Percentiles rank a stretch among this genome's conserved stretches.
Evolutionary conservation across 495 filamentous ascomycete genomes (phyloP).

Genomic region (Talaromyces trachyspermus): DNA sequence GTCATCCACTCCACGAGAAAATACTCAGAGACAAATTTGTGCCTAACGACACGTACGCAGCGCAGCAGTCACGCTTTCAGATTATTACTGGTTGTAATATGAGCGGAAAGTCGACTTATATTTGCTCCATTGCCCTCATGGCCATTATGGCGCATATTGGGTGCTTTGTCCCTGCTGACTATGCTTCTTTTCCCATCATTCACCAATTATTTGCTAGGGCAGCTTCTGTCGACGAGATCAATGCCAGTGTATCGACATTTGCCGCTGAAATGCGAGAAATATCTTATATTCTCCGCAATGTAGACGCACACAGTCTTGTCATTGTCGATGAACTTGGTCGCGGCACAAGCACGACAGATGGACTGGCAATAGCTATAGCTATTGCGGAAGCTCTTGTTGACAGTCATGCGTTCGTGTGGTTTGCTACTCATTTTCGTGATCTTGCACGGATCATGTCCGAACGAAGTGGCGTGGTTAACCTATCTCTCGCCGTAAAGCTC

Average conservation of each 20-base stretch:
- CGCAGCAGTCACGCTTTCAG: constrained; percentile 70
- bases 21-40: constrained; percentile 61
- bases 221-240: constrained; percentile 79
- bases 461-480: constrained; percentile 66
- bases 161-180: constrained; percentile 79
- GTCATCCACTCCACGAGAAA: constrained; percentile 80
- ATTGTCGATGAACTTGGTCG: constrained; percentile 92
- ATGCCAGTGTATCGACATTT: constrained; percentile 89
- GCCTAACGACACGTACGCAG: constrained; percentile 85
- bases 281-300: constrained; percentile 78
- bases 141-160: constrained; percentile 91
- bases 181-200: constrained; percentile 72
- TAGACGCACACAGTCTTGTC: constrained; percentile 66
- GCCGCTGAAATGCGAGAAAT: constrained; percentile 93
- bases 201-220: constrained; percentile 82
- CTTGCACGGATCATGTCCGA: constrained; percentile 69
- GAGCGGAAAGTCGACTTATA: constrained; percentile 98
- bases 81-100: constrained; percentile 97
- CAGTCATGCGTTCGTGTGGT: constrained; percentile 73
- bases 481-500: constrained; percentile 72
- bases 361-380: constrained; percentile 79
- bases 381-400: constrained; percentile 81
- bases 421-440: constrained; percentile 86
- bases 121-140: constrained; percentile 76
- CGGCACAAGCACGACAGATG: constrained; percentile 84